Evolutionary conservation across 352 stramenopile genomes (phyloP), one percentile per base, ranked within the genome.

Genomic region (Pythium diclinum): DNA sequence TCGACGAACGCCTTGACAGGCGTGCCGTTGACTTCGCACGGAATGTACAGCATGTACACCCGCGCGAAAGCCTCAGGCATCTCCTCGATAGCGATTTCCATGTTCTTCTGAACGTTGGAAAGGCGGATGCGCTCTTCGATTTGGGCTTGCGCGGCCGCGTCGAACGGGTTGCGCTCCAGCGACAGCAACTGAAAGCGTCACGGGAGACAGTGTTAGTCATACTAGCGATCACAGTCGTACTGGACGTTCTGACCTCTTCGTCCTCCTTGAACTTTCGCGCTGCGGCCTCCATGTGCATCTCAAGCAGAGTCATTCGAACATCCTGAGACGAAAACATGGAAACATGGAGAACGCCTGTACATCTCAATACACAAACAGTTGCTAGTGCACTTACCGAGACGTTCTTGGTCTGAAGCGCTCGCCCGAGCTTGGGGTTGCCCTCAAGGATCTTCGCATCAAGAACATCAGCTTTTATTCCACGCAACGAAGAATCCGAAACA

Each of bases 1-100:
- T 97, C 90, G 13, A 97, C 87, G 54, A 97, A 97, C n/a, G 89
- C 85, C 63, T 97, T 96, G 14, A 96, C 84, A 42, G 86, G 77
- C 11, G 60, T 83, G 16, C 81, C 81, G 55, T 95, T 95, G 3
- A 95, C 87, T 59, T 92, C 81, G 34, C 85, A 93, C 16, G 79
- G 74, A 40, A 96, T 92, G 68, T 97, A 97, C 36, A 97, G 77
- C 90, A 97, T 97, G 47, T 80, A 85, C 42, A 97, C 86, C 11
- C 73, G 80, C 0, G 71, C 87, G 73, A 97, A 97, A 7, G 88
- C 75, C 25, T 97, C 87, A 0, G 88, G 81, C 83, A 94, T 95
- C 56, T 93, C 84, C 56, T 95, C 87, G 30, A 95, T 92, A 32
- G 87, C 87, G 57, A 94, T 93, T 63, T 94, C 86, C 84, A 96